Evolutionary conservation across 1,139 yeast genomes (phyloP), one percentile per base, ranked within the genome.

Genomic region (Candida sanyaensis): DNA sequence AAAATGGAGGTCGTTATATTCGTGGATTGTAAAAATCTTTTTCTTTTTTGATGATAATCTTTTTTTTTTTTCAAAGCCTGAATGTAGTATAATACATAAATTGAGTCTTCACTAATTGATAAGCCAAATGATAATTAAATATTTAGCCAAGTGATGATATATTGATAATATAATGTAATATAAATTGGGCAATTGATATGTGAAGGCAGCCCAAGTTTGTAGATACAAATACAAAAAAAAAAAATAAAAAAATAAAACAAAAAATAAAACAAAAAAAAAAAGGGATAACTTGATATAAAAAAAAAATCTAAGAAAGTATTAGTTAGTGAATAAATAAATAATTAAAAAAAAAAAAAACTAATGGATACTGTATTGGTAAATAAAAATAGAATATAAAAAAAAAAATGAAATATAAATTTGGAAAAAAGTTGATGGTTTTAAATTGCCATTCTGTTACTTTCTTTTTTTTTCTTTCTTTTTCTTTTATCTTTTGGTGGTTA

Each of bases 71-170:
- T 24, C 26, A 36, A 36, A 24, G 30, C 26, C 10, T 33, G 17
- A 33, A 33, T 36, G 29, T 36, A 17, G 29, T 36, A 36, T 36
- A 36, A 36, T 36, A 36, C 39, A 36, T 36, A 36, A 24, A 36
- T 36, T 28, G 12, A 36, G 11, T 11, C 24, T 10, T 36, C 39
- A 23, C 39, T 36, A 4, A 13, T 4, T 6, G 8, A 17, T 17
- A 11, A 36, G 39, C 24, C 39, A 36, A 36, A 36, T 36, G 39
- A 36, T 36, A 36, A 36, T 36, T 36, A 36, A 36, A 36, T 36
- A 36, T 36, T 36, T 36, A 36, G 24, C 39, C 24, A 36, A 23
- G 12, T 23, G 39, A 27, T 23, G 28, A 11, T 12, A 12, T 6
- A 17, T 10, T 11, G 5, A 29, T 23, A 24, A 11, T 11, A 36